These are phyloP conservation scores for Beverwykella pulmonaria DNA, from an alignment of 495 filamentous ascomycete species.

Conservation along the genomic window DNA sequence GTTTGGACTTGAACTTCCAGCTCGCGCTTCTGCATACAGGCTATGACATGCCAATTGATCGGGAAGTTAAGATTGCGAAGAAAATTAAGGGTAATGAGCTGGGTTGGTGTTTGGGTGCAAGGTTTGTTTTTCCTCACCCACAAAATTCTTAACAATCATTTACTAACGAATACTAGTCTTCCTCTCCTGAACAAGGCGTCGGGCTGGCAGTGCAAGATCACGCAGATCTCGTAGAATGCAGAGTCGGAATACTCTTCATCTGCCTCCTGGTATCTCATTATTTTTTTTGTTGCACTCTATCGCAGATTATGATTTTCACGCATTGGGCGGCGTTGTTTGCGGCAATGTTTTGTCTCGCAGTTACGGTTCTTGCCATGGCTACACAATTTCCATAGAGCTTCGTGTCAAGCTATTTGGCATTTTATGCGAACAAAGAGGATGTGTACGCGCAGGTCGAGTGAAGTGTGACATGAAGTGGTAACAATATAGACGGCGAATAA, in stretches of 20 bases:
- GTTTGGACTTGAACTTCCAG: slow-evolving; percentile 96
- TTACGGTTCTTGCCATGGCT: too few relatives aligned
- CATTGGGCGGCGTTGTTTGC: slow-evolving; percentile 17
- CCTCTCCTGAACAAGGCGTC: slow-evolving; percentile 72
- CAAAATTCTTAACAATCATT: background rate
- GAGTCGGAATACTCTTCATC: background rate
- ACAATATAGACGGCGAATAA: too few relatives aligned
- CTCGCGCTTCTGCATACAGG: slow-evolving; percentile 87
- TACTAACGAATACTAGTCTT: slow-evolving; percentile 53
- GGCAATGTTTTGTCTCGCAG: background rate
- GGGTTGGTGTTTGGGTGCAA: slow-evolving; percentile 96
- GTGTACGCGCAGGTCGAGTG: too few relatives aligned
- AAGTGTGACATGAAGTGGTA: too few relatives aligned
- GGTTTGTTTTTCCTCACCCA: slow-evolving; percentile 57
- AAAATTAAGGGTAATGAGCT: slow-evolving; percentile 97
- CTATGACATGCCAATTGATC: slow-evolving; percentile 95
- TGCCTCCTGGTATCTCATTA: background rate
- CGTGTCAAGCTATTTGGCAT: too few relatives aligned
- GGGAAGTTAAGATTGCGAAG: slow-evolving; percentile 97
- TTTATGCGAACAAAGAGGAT: too few relatives aligned
- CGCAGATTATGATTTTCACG: background rate
- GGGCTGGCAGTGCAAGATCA: slow-evolving; percentile 76
- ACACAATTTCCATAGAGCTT: too few relatives aligned
- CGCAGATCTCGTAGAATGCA: slow-evolving; percentile 45
- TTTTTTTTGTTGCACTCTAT: background rate